Percentiles rank a stretch among this genome's conserved stretches.
Conservation (phyloP, 805 yeast genomes). For the Barnettozyma vustinii region DNA sequence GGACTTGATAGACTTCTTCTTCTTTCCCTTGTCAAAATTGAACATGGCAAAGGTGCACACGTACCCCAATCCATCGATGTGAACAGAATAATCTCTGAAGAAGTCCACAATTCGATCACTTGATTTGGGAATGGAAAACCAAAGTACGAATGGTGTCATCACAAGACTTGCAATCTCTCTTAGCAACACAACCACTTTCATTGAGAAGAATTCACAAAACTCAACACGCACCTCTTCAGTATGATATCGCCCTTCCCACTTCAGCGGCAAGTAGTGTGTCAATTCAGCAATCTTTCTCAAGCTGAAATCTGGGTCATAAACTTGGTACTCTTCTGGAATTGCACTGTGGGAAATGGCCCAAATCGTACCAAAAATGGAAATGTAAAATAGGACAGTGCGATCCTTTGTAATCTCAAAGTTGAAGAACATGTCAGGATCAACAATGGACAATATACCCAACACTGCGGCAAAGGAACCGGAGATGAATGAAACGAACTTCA, state of each 20-base stretch:
- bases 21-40: slow-evolving; percentile 59
- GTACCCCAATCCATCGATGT: slow-evolving; percentile 91
- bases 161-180: slow-evolving; percentile 79
- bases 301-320: slow-evolving; percentile 93
- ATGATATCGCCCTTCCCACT: slow-evolving; percentile 84
- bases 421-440: slow-evolving; percentile 88
- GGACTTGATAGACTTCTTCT: slow-evolving; percentile 28
- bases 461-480: slow-evolving; percentile 89
- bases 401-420: slow-evolving; percentile 84
- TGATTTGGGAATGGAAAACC: slow-evolving; percentile 72
- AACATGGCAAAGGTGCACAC: slow-evolving; percentile 95
- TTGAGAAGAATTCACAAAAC: slow-evolving; percentile 71
- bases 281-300: slow-evolving; percentile 72
- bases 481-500: slow-evolving; percentile 64
- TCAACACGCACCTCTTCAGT: slow-evolving; percentile 80
- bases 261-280: slow-evolving; percentile 84
- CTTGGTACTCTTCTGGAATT: slow-evolving; percentile 56
- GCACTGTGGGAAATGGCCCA: slow-evolving; percentile 80
- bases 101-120: slow-evolving; percentile 82
- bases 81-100: slow-evolving; percentile 82
- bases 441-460: slow-evolving; percentile 64
- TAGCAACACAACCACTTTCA: slow-evolving; percentile 63
- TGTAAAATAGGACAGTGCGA: slow-evolving; percentile 77
- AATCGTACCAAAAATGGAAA: slow-evolving; percentile 81
- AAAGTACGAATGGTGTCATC: slow-evolving; percentile 83